A percentile compares a stretch with the other conserved stretches of the same genome.
Conservation (phyloP, 352 stramenopile genomes). For the Globisporangium mamillatum region DNA sequence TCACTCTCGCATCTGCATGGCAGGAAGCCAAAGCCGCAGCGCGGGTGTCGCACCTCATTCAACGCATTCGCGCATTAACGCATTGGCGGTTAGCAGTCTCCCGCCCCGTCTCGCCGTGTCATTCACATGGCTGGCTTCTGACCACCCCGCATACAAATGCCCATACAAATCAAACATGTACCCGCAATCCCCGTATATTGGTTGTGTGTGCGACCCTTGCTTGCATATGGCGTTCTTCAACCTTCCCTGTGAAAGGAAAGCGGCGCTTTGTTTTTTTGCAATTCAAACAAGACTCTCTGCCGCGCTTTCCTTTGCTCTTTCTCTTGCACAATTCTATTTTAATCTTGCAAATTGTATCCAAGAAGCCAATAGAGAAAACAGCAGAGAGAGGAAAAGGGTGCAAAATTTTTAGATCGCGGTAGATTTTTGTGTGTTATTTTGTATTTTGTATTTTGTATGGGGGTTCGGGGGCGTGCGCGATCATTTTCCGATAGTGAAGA, state of each 20-base stretch:
- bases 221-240: constrained; percentile 10
- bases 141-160: not conserved
- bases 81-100: not conserved
- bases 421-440: not conserved
- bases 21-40: not conserved
- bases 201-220: too few species aligned
- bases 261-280: not conserved
- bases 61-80: not conserved
- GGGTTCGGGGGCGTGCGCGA: not conserved
- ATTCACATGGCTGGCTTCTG: not conserved
- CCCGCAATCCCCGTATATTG: not conserved
- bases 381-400: constrained; percentile 5
- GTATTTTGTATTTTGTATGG: not conserved
- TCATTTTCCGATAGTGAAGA: constrained; percentile 1
- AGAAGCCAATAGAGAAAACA: not conserved
- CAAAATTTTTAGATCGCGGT: not conserved
- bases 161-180: not conserved
- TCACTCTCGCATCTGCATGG: not conserved
- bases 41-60: not conserved
- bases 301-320: constrained; percentile 2
- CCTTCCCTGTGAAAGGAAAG: not conserved
- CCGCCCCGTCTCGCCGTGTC: not conserved
- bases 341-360: not conserved
- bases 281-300: not conserved
- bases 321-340: not conserved